These are phyloP conservation scores for Piper betle DNA, from an alignment of 164 flowering plant species.

Conservation along the genomic window DNA sequence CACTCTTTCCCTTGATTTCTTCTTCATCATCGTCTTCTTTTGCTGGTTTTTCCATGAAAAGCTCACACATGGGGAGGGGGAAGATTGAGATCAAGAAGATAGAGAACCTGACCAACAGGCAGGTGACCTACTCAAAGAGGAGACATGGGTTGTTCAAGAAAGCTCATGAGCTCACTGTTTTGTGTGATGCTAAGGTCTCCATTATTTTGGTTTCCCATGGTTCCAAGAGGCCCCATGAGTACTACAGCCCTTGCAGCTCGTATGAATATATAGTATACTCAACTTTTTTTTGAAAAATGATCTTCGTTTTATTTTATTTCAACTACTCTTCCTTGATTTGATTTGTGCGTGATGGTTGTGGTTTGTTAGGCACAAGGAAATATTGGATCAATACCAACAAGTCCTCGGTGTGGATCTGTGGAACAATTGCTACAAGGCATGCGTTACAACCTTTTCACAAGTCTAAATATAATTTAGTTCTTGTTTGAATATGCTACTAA, in stretches of 20 bases:
- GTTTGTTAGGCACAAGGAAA: slow-evolving; percentile 35
- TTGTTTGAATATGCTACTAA: background rate
- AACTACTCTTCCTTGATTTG: background rate
- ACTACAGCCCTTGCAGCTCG: slow-evolving; percentile 37
- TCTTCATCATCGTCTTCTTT: no score
- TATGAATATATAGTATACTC: slow-evolving; percentile 8
- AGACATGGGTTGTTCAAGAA: slow-evolving; percentile 60
- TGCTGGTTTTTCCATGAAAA: no score
- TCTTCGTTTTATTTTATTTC: slow-evolving; percentile 1
- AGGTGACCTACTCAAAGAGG: slow-evolving; percentile 63
- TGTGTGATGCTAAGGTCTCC: slow-evolving; percentile 66
- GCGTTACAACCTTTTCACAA: background rate
- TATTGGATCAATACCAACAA: slow-evolving; percentile 51
- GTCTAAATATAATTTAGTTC: background rate
- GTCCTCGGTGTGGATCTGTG: slow-evolving; percentile 33
- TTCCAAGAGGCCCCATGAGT: slow-evolving; percentile 31
- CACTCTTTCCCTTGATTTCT: background rate
- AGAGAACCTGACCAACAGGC: slow-evolving; percentile 57
- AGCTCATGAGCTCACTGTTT: slow-evolving; percentile 55
- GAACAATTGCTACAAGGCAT: slow-evolving; percentile 56
- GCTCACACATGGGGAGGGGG: slow-evolving; percentile 44
- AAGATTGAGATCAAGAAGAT: slow-evolving; percentile 63
- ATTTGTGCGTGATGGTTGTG: background rate
- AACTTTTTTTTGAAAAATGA: background rate
- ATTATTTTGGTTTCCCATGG: slow-evolving; percentile 42